A percentile compares a stretch with the other conserved stretches of the same genome.
phyloP scores from a whole-genome alignment of 2,329 filamentous ascomycete species.

The Trichoderma brevicompactum region DNA sequence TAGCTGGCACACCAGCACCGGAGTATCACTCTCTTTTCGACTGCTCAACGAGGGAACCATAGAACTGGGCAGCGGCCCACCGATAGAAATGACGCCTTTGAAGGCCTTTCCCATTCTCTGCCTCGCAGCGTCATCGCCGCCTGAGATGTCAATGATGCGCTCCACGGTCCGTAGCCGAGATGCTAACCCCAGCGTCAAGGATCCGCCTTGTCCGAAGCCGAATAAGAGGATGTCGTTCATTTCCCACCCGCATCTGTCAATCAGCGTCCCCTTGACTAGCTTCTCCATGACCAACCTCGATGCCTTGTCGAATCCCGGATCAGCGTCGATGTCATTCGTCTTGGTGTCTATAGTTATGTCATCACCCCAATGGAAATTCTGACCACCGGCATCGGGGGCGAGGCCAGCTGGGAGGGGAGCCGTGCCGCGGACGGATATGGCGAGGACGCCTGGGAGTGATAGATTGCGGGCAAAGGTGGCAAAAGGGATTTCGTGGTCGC shows the following conservation, averaged over 20 bases:
- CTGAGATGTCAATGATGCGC: constrained; percentile 44
- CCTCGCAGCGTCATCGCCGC: constrained; percentile 16
- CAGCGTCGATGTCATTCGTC: constrained; percentile 61
- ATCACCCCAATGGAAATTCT: constrained; percentile 68
- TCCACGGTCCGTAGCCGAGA: constrained; percentile 47
- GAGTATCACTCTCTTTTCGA: constrained; percentile 63
- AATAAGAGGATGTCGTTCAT: constrained; percentile 64
- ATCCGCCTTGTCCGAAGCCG: constrained; percentile 70
- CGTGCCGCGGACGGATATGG: constrained; percentile 74
- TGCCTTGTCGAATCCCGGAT: constrained; percentile 63
- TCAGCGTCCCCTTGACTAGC: constrained; percentile 56
- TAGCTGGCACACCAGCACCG: constrained; percentile 63
- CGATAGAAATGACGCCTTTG: constrained; percentile 66
- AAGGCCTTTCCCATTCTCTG: constrained; percentile 38
- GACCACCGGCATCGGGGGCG: constrained; percentile 40
- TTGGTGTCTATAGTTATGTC: constrained; percentile 59
- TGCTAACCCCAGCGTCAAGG: constrained; percentile 61
- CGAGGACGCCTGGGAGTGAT: constrained; percentile 75
- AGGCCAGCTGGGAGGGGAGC: constrained; percentile 70
- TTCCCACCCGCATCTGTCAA: constrained; percentile 63
- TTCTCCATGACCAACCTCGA: constrained; percentile 52
- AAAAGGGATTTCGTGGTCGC: constrained; percentile 74
- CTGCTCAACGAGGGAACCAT: constrained; percentile 53
- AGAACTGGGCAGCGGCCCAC: constrained; percentile 60
- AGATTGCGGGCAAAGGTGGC: constrained; percentile 69